A percentile compares a stretch with the other conserved stretches of the same genome.
Conservation (phyloP, 2,329 filamentous ascomycete genomes). For the Cladosporium sphaerospermum region DNA sequence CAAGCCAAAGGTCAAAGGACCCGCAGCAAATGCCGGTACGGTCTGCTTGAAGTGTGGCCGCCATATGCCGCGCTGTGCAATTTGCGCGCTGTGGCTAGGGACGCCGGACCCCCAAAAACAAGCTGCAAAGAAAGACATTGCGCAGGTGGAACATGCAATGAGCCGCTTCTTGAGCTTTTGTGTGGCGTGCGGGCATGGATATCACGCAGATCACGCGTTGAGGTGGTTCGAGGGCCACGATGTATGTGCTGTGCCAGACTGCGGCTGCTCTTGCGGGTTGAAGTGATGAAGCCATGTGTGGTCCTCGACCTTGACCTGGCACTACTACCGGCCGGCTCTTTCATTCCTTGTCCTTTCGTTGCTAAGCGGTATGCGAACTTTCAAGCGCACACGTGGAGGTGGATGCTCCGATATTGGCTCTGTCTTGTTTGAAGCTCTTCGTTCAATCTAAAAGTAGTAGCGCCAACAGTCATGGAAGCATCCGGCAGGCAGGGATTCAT, state of each 20-base stretch:
- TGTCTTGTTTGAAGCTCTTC: no score
- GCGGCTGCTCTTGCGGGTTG: slow-evolving; percentile 44
- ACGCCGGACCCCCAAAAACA: slow-evolving; percentile 48
- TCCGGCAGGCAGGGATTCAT: no score
- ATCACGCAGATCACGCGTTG: slow-evolving; percentile 56
- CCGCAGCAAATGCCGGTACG: slow-evolving; percentile 37
- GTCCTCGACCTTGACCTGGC: no score
- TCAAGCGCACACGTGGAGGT: no score
- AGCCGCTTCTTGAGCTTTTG: slow-evolving; percentile 55
- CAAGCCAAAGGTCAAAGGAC: slow-evolving; percentile 19
- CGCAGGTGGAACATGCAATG: slow-evolving; percentile 39
- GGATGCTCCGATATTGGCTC: no score
- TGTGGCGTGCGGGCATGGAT: slow-evolving; percentile 57
- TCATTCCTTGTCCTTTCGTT: no score
- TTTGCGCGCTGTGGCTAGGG: slow-evolving; percentile 58
- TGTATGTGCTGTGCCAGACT: slow-evolving; percentile 51
- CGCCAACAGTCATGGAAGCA: no score
- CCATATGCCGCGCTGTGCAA: slow-evolving; percentile 56
- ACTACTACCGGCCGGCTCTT: no score
- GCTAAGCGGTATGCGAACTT: no score
- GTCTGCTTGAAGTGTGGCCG: slow-evolving; percentile 57
- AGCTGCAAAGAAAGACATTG: slow-evolving; percentile 22
- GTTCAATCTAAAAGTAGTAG: no score
- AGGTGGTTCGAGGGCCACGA: slow-evolving; percentile 54
- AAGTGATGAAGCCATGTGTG: not conserved